Evolutionary conservation across 2,329 filamentous ascomycete genomes (phyloP), one percentile per base, ranked within the genome.

Genomic region (Penicillium thymicola): DNA sequence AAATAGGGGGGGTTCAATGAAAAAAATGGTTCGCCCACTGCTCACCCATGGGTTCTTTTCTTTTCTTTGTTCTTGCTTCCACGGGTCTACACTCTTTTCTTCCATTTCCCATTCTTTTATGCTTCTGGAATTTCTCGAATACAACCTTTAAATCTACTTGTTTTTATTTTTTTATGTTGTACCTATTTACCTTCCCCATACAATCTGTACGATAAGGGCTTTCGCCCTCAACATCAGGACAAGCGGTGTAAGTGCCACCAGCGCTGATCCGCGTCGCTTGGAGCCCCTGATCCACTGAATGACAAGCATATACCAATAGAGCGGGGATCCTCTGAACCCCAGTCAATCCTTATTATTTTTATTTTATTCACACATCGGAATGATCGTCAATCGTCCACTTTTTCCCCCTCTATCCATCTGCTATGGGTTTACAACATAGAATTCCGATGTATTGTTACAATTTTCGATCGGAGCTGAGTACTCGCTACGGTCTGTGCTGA

Each of bases 201-300:
- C 25, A 32, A 34, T 51, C 30, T 52, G 41, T 41, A 50, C 11
- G 23, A 43, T 54, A 44, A 41, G 40, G 40, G 25, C 37, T 44
- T 25, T 38, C 36, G 16, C 43, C 41, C 44, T 43, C 43, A 37
- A 60, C 40, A 37, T 54, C 52, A 43, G 61, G 63, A 66, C 48
- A 62, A 66, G 64, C 64, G 64, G 64, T 66, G 64, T 64, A 64
- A 49, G 42, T 62, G 58, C 60, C 59, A 59, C 60, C 50, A 61
- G 58, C 55, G 63, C 63, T 58, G 61, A 65, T 65, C 59, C 56
- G 57, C 50, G 48, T 64, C 62, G 56, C 51, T 60, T 58, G 57
- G 55, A 66, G 61, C 62, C 62, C 59, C 61, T 62, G 61, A 65
- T 65, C 64, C 64, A 64, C 62, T 59, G 41, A 65, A 64, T 66